These are phyloP conservation scores for Phallus indusiatus DNA, from an alignment of 768 basidiomycete species.

Conservation along the genomic window DNA sequence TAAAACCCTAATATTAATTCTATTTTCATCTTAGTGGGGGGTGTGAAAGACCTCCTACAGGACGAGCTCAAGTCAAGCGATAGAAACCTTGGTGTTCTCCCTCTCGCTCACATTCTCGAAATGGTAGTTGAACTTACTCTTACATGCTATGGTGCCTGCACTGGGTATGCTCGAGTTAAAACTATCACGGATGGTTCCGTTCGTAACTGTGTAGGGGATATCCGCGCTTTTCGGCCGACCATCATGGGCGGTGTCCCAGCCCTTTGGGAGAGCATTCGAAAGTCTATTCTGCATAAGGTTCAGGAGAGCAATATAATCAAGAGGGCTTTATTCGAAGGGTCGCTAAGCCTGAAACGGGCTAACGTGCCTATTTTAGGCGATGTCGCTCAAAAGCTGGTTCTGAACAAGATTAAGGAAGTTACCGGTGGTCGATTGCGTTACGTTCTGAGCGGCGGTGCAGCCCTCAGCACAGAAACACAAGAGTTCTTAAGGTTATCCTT, in stretches of 20 bases:
- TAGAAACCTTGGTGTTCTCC: slow-evolving; percentile 82
- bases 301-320: slow-evolving; percentile 55
- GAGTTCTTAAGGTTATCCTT: slow-evolving; percentile 79
- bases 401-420: slow-evolving; percentile 66
- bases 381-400: slow-evolving; percentile 66
- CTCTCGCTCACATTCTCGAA: slow-evolving; percentile 92
- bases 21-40: slow-evolving; percentile 41
- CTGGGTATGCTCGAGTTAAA: slow-evolving; percentile 90
- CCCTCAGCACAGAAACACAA: slow-evolving; percentile 79
- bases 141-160: slow-evolving; percentile 66
- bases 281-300: slow-evolving; percentile 83
- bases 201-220: slow-evolving; percentile 80
- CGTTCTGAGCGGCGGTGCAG: slow-evolving; percentile 78
- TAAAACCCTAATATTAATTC: background rate
- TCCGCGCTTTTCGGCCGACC: slow-evolving; percentile 72
- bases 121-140: slow-evolving; percentile 83
- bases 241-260: slow-evolving; percentile 94
- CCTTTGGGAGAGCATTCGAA: slow-evolving; percentile 95
- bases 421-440: slow-evolving; percentile 84
- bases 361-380: slow-evolving; percentile 54
- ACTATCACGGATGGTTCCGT: slow-evolving; percentile 94
- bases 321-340: slow-evolving; percentile 72
- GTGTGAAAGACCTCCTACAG: slow-evolving; percentile 61
- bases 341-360: slow-evolving; percentile 65
- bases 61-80: slow-evolving; percentile 53